A percentile compares a stretch with the other conserved stretches of the same genome.
These are phyloP conservation scores for Dionaea muscipula DNA, from an alignment of 179 eudicot species.

Conservation along the genomic window DNA sequence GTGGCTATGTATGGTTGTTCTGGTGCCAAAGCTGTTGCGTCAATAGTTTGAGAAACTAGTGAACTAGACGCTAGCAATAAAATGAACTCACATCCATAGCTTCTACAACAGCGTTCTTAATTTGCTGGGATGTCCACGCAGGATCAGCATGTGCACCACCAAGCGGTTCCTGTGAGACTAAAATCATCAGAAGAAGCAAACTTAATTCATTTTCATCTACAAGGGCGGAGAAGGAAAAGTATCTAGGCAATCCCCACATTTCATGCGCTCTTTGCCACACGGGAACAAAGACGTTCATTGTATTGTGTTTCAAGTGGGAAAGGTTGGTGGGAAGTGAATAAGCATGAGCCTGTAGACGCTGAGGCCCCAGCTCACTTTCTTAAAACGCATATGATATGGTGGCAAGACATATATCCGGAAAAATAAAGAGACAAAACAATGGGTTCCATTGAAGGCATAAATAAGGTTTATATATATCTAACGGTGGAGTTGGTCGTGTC, in stretches of 20 bases:
- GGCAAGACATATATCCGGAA: too few relatives aligned
- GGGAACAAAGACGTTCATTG: neutral
- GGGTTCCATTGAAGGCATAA: too few relatives aligned
- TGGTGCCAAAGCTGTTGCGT: neutral
- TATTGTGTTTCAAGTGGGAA: neutral
- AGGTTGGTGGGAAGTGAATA: too few relatives aligned
- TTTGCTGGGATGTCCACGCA: slow-evolving; percentile 88
- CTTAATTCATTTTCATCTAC: neutral
- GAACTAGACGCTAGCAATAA: neutral
- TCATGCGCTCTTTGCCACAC: neutral
- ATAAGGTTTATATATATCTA: too few relatives aligned
- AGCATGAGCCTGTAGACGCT: too few relatives aligned
- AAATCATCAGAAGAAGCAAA: neutral
- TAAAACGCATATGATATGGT: too few relatives aligned
- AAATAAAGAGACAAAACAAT: too few relatives aligned
- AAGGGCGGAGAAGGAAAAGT: neutral
- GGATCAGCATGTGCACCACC: slow-evolving; percentile 96
- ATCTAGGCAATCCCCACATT: neutral
- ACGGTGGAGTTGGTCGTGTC: too few relatives aligned
- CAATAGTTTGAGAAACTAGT: too few relatives aligned
- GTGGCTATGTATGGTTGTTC: neutral
- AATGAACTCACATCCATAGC: slow-evolving; percentile 74
- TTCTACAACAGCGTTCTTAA: slow-evolving; percentile 54
- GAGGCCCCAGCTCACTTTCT: too few relatives aligned
- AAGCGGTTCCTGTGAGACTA: slow-evolving; percentile 67